phyloP scores from a whole-genome alignment of 2,329 filamentous ascomycete species.

The Ascochyta pisi region DNA sequence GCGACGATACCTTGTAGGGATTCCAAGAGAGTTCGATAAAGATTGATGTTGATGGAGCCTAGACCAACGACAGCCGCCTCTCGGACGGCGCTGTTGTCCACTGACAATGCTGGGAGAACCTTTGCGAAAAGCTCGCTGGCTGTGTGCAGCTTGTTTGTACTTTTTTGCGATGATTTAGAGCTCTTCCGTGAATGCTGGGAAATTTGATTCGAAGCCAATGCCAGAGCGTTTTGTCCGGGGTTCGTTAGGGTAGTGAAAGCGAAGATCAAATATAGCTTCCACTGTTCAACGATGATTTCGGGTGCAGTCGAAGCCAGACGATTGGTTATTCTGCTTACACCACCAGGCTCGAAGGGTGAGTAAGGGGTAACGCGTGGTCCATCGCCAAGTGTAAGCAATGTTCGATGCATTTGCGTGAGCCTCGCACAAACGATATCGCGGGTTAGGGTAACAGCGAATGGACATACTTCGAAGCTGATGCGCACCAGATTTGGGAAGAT shows the following conservation, averaged over 20 bases:
- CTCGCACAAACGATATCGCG: constrained; percentile 92
- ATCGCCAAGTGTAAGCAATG: constrained; percentile 80
- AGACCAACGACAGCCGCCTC: constrained; percentile 91
- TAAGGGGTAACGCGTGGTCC: constrained; percentile 57
- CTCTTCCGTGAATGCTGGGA: constrained; percentile 81
- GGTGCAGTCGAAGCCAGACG: constrained; percentile 72
- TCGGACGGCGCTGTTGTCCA: constrained; percentile 78
- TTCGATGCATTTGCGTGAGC: constrained; percentile 89
- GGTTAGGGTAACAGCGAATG: constrained; percentile 87
- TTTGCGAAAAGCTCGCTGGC: constrained; percentile 90
- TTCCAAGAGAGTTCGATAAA: constrained; percentile 89
- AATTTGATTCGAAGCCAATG: constrained; percentile 63
- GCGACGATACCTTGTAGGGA: constrained; percentile 86
- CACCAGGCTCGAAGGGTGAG: constrained; percentile 65
- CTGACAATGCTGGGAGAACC: constrained; percentile 85
- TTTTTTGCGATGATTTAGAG: constrained; percentile 72
- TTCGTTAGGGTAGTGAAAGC: constrained; percentile 94
- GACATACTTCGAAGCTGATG: constrained; percentile 88
- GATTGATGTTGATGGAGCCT: constrained; percentile 92
- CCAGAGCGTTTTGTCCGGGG: constrained; percentile 66
- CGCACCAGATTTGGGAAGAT: constrained; percentile 95
- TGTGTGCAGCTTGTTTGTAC: constrained; percentile 81
- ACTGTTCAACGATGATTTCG: constrained; percentile 91
- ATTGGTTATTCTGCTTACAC: constrained; percentile 65
- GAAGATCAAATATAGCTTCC: constrained; percentile 97